A percentile compares a stretch with the other conserved stretches of the same genome.
These are phyloP conservation scores for Vitis amurensis DNA, from an alignment of 164 flowering plant genomes.

Conservation along the genomic window DNA sequence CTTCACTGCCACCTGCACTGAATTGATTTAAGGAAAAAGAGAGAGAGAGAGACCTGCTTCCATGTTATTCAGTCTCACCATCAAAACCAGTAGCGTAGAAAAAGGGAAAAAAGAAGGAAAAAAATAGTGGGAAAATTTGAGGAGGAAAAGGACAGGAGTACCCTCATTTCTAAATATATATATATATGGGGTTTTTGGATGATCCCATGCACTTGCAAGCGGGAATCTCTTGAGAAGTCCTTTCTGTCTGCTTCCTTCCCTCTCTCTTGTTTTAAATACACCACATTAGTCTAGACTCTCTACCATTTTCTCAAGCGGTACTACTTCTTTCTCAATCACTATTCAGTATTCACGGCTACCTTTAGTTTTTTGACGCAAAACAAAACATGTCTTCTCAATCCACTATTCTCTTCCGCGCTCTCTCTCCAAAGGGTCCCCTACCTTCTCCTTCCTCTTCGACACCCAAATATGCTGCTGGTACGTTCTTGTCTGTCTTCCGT, in stretches of 20 bases:
- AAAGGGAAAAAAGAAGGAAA: too few species aligned
- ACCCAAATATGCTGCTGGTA: not conserved
- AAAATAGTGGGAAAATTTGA: not conserved
- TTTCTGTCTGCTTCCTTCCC: not conserved
- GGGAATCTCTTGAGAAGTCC: slow-evolving; percentile 1
- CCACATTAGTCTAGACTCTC: too few species aligned
- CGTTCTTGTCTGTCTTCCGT: too few species aligned
- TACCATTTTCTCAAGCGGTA: too few species aligned
- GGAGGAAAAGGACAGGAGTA: not conserved
- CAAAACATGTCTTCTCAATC: slow-evolving; percentile 6
- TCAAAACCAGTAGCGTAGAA: not conserved
- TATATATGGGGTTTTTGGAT: not conserved
- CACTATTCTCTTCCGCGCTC: not conserved
- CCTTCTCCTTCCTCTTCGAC: not conserved
- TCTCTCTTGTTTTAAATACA: not conserved
- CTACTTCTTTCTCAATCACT: too few species aligned
- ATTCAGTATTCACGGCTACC: not conserved
- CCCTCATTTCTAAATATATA: not conserved
- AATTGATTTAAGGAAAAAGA: not conserved
- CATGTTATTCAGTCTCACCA: too few species aligned
- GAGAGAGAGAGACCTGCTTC: not conserved
- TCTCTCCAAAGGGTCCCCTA: not conserved
- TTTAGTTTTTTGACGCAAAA: not conserved
- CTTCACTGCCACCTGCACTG: not conserved
- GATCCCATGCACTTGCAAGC: not conserved